Evolutionary conservation across 1,139 yeast species (phyloP).

Genomic region (Magnusiomyces clavatus): DNA sequence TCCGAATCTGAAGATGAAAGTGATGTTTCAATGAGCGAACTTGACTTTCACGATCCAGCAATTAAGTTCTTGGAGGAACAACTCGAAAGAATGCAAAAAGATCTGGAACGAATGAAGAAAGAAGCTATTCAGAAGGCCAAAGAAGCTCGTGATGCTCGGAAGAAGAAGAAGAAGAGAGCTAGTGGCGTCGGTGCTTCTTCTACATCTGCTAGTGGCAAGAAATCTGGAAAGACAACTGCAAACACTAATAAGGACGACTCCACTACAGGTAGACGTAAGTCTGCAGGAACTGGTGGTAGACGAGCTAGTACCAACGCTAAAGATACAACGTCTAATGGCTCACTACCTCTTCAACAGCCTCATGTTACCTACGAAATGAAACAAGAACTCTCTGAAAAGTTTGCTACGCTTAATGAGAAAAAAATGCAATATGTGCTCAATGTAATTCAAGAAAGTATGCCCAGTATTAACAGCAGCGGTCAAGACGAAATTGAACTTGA

Average conservation of each 20-base stretch:
- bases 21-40: slow-evolving; percentile 43
- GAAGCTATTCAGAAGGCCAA: slow-evolving; percentile 49
- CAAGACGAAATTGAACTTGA: slow-evolving; percentile 92
- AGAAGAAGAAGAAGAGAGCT: slow-evolving; percentile 29
- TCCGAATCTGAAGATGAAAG: slow-evolving; percentile 31
- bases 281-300: slow-evolving; percentile 17
- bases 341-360: slow-evolving; percentile 14
- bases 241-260: slow-evolving; percentile 2
- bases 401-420: slow-evolving; percentile 64
- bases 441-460: slow-evolving; percentile 80
- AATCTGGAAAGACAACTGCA: slow-evolving; percentile 11
- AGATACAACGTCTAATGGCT: slow-evolving; percentile 10
- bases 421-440: slow-evolving; percentile 77
- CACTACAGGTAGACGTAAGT: slow-evolving; percentile 16
- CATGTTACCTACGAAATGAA: slow-evolving; percentile 84
- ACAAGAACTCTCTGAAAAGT: slow-evolving; percentile 83
- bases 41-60: slow-evolving; percentile 75
- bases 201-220: slow-evolving; percentile 14
- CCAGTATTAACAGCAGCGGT: slow-evolving; percentile 60
- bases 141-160: slow-evolving; percentile 25
- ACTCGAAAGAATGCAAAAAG: slow-evolving; percentile 75
- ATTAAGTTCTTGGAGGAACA: slow-evolving; percentile 85
- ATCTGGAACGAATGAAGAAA: slow-evolving; percentile 72
- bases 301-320: slow-evolving; percentile 14
- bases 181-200: slow-evolving; percentile 18